These are phyloP conservation scores for Solioccasus polychromus DNA, from an alignment of 768 basidiomycete species.

Conservation along the genomic window DNA sequence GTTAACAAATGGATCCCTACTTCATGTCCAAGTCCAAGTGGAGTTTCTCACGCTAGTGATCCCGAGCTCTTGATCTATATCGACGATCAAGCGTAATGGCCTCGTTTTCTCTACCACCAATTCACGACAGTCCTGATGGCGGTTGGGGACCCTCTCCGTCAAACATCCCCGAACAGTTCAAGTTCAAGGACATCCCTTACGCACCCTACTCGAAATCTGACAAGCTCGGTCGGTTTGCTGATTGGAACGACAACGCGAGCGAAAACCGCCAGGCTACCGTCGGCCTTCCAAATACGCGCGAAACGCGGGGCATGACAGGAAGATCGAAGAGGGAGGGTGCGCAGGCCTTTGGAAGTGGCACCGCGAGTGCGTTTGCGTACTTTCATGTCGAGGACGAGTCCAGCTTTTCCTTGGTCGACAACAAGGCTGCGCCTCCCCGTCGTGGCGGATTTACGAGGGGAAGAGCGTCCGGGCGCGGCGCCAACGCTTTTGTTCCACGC, in stretches of 20 bases:
- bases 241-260: constrained; percentile 84
- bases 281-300: constrained; percentile 46
- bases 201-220: constrained; percentile 99
- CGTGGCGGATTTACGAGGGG: constrained; percentile 66
- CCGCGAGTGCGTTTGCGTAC: constrained; percentile 90
- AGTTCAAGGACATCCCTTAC: constrained; percentile 98
- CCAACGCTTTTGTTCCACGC: constrained; percentile 36
- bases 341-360: constrained; percentile 87
- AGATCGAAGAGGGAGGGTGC: constrained; percentile 71
- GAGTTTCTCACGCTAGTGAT: constrained; percentile 24
- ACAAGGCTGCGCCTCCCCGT: constrained; percentile 67
- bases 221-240: constrained; percentile 95
- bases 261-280: constrained; percentile 58
- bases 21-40: constrained; percentile 53
- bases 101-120: constrained; percentile 82
- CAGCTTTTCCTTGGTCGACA: constrained; percentile 94
- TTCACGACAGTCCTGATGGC: constrained; percentile 90
- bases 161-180: constrained; percentile 86
- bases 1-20: constrained; percentile 42
- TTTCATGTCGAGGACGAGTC: constrained; percentile 99
- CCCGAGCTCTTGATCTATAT: constrained; percentile 22
- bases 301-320: constrained; percentile 48
- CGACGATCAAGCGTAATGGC: constrained; percentile 44
- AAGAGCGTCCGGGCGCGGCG: constrained; percentile 37
- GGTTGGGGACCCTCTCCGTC: constrained; percentile 89